A percentile compares a stretch with the other conserved stretches of the same genome.
phyloP scores from a whole-genome alignment of 306 rosid species.

The Canavalia ensiformis region DNA sequence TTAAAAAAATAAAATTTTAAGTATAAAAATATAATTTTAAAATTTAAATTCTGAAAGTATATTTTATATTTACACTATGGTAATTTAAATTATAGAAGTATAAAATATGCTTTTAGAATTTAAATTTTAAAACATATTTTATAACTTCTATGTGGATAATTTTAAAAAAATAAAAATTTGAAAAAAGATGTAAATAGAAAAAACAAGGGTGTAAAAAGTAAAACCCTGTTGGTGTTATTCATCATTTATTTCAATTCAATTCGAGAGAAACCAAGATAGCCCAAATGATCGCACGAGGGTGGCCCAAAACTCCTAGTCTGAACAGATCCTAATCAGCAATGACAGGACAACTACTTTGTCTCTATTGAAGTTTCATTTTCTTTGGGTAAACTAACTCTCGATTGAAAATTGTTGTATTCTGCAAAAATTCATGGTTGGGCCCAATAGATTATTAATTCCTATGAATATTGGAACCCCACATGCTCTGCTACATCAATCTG shows the following conservation, averaged over 20 bases:
- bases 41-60: too few relatives aligned
- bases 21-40: too few relatives aligned
- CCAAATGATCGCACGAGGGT: conserved; percentile 11
- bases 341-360: conserved; percentile 1
- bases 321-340: conserved; percentile 6
- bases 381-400: conserved; percentile 2
- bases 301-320: conserved; percentile 38
- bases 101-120: too few relatives aligned
- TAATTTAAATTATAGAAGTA: too few relatives aligned
- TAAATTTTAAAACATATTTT: too few relatives aligned
- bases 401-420: not conserved
- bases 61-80: too few relatives aligned
- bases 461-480: conserved; percentile 10
- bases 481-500: conserved; percentile 4
- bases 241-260: not conserved
- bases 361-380: not conserved
- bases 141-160: too few relatives aligned
- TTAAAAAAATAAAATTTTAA: too few relatives aligned
- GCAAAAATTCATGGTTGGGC: conserved; percentile 14
- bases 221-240: not conserved
- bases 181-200: too few relatives aligned
- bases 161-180: too few relatives aligned
- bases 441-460: not conserved
- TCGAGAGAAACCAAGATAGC: not conserved
- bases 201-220: too few relatives aligned